A percentile compares a stretch with the other conserved stretches of the same genome.
Evolutionary conservation across 1,139 yeast species (phyloP).

Genomic region (Meyerozyma athensensis): DNA sequence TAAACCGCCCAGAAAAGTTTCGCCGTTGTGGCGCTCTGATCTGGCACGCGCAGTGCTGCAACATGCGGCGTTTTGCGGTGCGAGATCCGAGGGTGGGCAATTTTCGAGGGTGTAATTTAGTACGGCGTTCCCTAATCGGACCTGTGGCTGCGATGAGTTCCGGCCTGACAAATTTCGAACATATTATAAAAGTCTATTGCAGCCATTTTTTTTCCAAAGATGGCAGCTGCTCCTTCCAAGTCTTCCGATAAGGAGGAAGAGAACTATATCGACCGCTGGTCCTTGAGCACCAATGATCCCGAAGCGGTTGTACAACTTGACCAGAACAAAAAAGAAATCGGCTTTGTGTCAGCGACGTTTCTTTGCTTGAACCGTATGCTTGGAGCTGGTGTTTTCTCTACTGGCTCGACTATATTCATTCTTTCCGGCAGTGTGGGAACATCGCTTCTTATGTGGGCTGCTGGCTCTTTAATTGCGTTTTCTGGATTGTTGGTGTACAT

Average conservation of each 20-base stretch:
- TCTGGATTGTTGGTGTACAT: slow-evolving; percentile 73
- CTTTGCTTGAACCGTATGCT: slow-evolving; percentile 75
- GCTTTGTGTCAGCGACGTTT: slow-evolving; percentile 64
- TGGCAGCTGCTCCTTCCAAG: slow-evolving; percentile 2
- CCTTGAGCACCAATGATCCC: slow-evolving; percentile 20
- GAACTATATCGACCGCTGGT: slow-evolving; percentile 11
- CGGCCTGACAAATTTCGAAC: neutral
- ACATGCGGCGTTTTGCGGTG: slow-evolving; percentile 3
- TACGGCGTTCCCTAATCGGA: neutral
- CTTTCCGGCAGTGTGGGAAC: slow-evolving; percentile 75
- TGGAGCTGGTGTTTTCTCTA: slow-evolving; percentile 86
- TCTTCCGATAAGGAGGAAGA: slow-evolving; percentile 11
- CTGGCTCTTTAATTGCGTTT: slow-evolving; percentile 70
- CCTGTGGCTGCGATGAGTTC: neutral
- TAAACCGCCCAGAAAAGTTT: neutral
- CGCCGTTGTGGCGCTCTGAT: neutral
- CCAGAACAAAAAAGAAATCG: slow-evolving; percentile 52
- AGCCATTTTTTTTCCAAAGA: neutral
- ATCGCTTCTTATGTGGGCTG: slow-evolving; percentile 68
- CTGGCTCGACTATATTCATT: slow-evolving; percentile 70
- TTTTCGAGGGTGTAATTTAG: neutral
- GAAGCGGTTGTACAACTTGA: slow-evolving; percentile 43
- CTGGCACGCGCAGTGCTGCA: neutral
- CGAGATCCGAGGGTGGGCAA: slow-evolving; percentile 3
- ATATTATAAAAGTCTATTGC: neutral